These are phyloP conservation scores for Hanseniaspora pseudoguilliermondii DNA, from an alignment of 805 yeast genomes.

Conservation along the genomic window DNA sequence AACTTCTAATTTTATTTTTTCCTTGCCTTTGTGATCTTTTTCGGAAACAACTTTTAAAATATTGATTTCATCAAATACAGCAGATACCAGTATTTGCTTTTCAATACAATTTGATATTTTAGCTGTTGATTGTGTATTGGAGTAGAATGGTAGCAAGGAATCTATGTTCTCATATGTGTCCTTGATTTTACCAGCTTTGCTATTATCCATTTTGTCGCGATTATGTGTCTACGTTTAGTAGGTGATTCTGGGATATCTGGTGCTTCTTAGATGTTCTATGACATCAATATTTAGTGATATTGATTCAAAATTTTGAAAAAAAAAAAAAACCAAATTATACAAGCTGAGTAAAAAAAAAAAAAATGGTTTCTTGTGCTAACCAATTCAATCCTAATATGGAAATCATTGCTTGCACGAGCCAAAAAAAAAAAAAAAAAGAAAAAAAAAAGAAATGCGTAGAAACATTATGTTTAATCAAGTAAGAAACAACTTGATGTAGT, in stretches of 20 bases:
- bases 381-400: not conserved
- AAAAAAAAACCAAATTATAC: not conserved
- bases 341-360: not conserved
- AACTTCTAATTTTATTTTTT: constrained; percentile 7
- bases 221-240: not conserved
- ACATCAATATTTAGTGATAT: too few species aligned
- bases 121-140: constrained; percentile 66
- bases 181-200: constrained; percentile 19
- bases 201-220: not conserved
- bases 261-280: too few species aligned
- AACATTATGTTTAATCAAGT: not conserved
- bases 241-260: not conserved
- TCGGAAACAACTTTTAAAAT: constrained; percentile 53
- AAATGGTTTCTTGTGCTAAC: not conserved
- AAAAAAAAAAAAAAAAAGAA: not conserved
- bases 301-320: not conserved
- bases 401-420: not conserved
- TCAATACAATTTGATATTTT: constrained; percentile 40
- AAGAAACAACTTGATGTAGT: too few species aligned
- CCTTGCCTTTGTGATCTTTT: constrained; percentile 24
- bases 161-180: constrained; percentile 25
- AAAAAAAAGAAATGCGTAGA: not conserved
- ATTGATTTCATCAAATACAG: constrained; percentile 63
- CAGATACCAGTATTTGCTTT: constrained; percentile 59
- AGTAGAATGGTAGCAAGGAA: constrained; percentile 67